Evolutionary conservation across 495 filamentous ascomycete species (phyloP).

Genomic region (Glutinoglossum americanum): DNA sequence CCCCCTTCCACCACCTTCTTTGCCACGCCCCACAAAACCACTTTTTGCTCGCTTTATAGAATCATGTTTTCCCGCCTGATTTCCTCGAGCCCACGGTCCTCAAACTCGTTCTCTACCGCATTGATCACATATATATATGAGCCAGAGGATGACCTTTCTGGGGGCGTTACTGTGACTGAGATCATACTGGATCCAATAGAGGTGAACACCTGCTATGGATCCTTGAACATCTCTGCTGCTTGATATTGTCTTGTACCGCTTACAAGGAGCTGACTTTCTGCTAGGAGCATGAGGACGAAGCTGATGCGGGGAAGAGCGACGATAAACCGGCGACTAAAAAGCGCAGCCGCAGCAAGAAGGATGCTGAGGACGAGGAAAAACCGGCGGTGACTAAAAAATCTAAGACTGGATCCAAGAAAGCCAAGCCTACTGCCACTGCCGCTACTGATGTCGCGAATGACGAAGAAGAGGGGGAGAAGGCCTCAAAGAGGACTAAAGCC

Average conservation of each 20-base stretch:
- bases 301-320: slow-evolving; percentile 9
- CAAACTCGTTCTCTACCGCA: too few species aligned
- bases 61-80: neutral
- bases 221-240: neutral
- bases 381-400: slow-evolving; percentile 13
- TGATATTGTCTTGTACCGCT: neutral
- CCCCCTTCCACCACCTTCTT: neutral
- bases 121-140: neutral
- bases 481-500: neutral
- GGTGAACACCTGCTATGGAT: neutral
- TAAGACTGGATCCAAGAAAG: slow-evolving; percentile 12
- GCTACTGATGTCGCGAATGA: slow-evolving; percentile 12
- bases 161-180: neutral
- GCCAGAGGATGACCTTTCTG: neutral
- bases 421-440: slow-evolving; percentile 10
- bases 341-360: slow-evolving; percentile 20
- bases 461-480: slow-evolving; percentile 6
- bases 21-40: neutral
- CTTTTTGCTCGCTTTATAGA: neutral
- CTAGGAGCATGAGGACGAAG: slow-evolving; percentile 12
- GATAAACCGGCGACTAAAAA: slow-evolving; percentile 19
- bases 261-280: slow-evolving; percentile 15
- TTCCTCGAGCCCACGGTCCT: too few species aligned
- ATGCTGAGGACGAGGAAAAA: slow-evolving; percentile 12
- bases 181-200: neutral